Percentiles rank a stretch among this genome's conserved stretches.
Conservation (phyloP, 345 rosid species). For the Camelina laxa region DNA sequence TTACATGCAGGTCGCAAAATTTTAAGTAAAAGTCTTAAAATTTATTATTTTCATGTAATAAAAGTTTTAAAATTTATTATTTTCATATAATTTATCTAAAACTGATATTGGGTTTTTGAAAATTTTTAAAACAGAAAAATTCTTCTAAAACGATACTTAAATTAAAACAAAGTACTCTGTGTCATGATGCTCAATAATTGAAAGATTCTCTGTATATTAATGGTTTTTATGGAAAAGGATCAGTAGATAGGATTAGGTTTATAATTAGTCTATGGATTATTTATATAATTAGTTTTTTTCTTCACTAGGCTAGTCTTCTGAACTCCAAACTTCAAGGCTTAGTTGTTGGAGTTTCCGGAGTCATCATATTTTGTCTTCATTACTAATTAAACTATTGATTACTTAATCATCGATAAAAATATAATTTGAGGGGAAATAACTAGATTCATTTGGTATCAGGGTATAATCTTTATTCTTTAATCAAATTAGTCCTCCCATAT, state of each 20-base stretch:
- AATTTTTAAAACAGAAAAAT: background rate
- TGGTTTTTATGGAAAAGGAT: conserved; percentile 4
- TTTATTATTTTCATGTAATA: no score
- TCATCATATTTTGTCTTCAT: conserved; percentile 36
- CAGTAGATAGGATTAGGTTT: conserved; percentile 35
- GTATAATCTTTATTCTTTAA: background rate
- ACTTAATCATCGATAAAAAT: conserved; percentile 22
- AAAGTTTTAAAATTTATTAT: no score
- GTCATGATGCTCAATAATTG: conserved; percentile 30
- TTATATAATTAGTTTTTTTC: conserved; percentile 8
- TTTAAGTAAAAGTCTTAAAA: background rate
- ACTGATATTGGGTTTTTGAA: background rate
- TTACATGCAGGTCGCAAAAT: background rate
- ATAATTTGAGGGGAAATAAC: conserved; percentile 3
- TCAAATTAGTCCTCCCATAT: conserved; percentile 1
- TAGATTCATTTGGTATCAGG: conserved; percentile 20
- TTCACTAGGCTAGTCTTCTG: conserved; percentile 22
- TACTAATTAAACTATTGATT: conserved; percentile 14
- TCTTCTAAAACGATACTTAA: background rate
- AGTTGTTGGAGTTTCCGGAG: conserved; percentile 44
- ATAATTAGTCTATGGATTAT: conserved; percentile 30
- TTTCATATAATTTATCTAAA: no score
- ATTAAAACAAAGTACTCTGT: background rate
- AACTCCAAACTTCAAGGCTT: conserved; percentile 47
- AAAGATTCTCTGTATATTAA: background rate